Conservation (phyloP, 805 yeast species). For the Maudiozyma serrabonitensis region DNA sequence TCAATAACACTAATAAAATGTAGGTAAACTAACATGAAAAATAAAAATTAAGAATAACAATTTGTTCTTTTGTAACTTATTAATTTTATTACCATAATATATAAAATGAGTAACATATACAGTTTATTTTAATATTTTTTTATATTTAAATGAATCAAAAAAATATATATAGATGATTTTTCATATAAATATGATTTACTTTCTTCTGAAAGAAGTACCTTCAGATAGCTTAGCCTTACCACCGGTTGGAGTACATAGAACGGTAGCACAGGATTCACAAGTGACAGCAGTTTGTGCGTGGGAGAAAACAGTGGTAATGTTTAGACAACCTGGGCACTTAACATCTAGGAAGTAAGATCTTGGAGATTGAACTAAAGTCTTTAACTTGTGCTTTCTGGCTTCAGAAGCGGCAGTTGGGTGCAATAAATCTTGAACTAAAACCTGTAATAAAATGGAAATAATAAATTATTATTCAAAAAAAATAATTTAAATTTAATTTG, state of each 20-base stretch:
- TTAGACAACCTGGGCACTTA: conserved; percentile 98
- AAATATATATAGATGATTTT: neutral
- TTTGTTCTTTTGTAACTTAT: neutral
- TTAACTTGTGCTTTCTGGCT: conserved; percentile 93
- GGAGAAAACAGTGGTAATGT: conserved; percentile 98
- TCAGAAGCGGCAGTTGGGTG: conserved; percentile 97
- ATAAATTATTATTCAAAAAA: neutral
- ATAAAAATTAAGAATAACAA: neutral
- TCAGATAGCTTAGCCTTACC: conserved; percentile 99
- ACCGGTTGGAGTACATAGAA: conserved; percentile 98
- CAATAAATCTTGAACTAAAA: conserved; percentile 97
- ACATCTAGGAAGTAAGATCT: conserved; percentile 99
- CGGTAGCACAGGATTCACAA: conserved; percentile 97
- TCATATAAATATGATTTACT: conserved; percentile 45
- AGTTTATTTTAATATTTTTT: conserved; percentile 4
- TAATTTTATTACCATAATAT: conserved; percentile 5
- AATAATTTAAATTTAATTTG: conserved; percentile 5
- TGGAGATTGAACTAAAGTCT: conserved; percentile 95
- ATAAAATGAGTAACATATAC: conserved; percentile 7
- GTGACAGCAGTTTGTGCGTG: conserved; percentile 99
- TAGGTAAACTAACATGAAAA: too few species aligned
- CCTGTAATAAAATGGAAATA: conserved; percentile 37
- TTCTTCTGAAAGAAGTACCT: conserved; percentile 99
- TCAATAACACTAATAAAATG: too few species aligned
- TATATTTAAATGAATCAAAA: neutral